Conservation (phyloP, 2,329 filamentous ascomycete species). For the Pseudogymnoascus sp. region DNA sequence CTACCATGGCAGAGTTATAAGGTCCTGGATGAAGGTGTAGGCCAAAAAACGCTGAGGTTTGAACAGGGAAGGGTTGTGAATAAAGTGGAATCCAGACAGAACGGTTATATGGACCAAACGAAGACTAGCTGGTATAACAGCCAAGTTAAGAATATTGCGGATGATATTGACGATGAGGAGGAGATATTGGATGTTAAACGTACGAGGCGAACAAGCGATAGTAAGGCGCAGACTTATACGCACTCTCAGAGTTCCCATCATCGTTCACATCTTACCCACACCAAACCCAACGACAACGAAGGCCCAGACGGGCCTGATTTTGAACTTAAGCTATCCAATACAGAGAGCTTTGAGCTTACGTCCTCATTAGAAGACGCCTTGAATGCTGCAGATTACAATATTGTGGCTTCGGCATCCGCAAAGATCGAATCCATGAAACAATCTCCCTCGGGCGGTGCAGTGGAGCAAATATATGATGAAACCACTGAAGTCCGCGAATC, state of each 20-base stretch:
- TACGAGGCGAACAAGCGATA: constrained; percentile 9
- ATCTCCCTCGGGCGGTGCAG: not conserved
- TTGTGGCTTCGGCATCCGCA: not conserved
- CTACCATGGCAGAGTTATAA: constrained; percentile 82
- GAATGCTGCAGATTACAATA: constrained; percentile 14
- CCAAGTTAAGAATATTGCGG: constrained; percentile 49
- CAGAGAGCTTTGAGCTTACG: constrained; percentile 24
- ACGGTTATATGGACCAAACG: constrained; percentile 73
- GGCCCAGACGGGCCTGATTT: not conserved
- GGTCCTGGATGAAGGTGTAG: constrained; percentile 74
- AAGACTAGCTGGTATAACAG: constrained; percentile 74
- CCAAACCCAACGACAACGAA: not conserved
- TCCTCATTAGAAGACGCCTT: constrained; percentile 29
- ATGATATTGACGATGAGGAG: constrained; percentile 37
- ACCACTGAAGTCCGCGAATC: constrained; percentile 1
- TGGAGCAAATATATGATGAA: constrained; percentile 2
- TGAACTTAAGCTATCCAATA: not conserved
- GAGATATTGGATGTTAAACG: constrained; percentile 14
- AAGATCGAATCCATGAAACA: not conserved
- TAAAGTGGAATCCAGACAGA: constrained; percentile 51
- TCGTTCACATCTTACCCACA: not conserved
- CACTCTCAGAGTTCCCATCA: not conserved
- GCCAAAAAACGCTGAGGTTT: constrained; percentile 68
- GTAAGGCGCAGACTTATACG: not conserved
- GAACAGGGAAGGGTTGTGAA: constrained; percentile 57